These are phyloP conservation scores for Eremochloa ophiuroides DNA, from an alignment of 176 grass and related monocot species.

Conservation along the genomic window DNA sequence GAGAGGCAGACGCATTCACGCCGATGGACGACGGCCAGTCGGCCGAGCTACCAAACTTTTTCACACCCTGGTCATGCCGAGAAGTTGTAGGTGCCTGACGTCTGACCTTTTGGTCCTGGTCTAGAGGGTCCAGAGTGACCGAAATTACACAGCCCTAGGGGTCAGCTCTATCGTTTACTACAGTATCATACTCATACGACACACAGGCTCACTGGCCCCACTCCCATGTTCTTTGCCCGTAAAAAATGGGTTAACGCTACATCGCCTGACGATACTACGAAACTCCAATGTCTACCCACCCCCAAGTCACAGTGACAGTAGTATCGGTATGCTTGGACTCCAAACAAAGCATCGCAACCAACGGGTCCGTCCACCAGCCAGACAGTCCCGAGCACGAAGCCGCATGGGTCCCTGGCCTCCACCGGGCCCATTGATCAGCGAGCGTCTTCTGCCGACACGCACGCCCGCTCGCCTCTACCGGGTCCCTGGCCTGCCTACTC, in stretches of 20 bases:
- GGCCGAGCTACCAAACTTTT: not conserved
- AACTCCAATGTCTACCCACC: not conserved
- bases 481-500: conserved; percentile 8
- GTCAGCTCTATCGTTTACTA: too few relatives aligned
- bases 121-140: too few relatives aligned
- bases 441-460: not conserved
- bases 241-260: not conserved
- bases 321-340: conserved; percentile 16
- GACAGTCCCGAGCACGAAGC: too few relatives aligned
- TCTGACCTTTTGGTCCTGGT: not conserved
- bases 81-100: not conserved
- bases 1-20: too few relatives aligned
- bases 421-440: conserved; percentile 21
- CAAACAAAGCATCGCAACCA: conserved; percentile 28
- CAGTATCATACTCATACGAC: too few relatives aligned
- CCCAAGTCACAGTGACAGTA: not conserved
- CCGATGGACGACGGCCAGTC: not conserved
- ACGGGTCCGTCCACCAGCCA: not conserved
- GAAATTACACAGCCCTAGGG: too few relatives aligned
- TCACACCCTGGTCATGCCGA: not conserved
- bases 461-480: not conserved
- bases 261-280: too few relatives aligned
- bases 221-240: too few relatives aligned
- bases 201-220: too few relatives aligned
- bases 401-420: too few relatives aligned